Conservation (phyloP, 2,329 filamentous ascomycete species). For the Trematosphaeria pertusa region DNA sequence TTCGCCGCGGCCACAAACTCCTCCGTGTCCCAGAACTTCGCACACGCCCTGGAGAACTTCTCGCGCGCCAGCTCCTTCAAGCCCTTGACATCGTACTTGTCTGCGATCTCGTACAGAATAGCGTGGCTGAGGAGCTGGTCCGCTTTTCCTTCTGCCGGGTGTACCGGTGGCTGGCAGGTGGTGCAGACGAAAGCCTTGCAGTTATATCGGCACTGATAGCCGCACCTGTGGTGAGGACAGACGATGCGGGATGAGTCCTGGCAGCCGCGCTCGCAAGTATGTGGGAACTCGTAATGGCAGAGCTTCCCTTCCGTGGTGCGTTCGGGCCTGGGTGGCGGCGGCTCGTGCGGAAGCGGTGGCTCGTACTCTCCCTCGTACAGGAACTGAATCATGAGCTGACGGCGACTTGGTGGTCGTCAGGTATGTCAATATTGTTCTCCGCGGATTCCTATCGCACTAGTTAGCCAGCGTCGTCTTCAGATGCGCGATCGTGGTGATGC, state of each 20-base stretch:
- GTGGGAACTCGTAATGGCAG: background rate
- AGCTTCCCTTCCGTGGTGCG: background rate
- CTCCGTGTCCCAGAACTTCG: constrained; percentile 16
- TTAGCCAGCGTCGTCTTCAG: too few species aligned
- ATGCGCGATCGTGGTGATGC: too few species aligned
- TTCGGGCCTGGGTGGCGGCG: background rate
- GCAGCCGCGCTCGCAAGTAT: constrained; percentile 1
- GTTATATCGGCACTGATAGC: background rate
- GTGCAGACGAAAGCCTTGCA: background rate
- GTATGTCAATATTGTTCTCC: background rate
- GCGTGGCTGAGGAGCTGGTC: constrained; percentile 8
- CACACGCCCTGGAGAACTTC: constrained; percentile 15
- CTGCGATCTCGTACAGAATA: constrained; percentile 20
- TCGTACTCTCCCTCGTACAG: background rate
- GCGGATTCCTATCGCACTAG: background rate
- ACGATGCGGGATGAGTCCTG: background rate
- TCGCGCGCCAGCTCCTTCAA: constrained; percentile 15
- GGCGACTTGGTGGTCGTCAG: background rate
- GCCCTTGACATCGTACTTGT: constrained; percentile 19
- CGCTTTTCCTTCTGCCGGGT: too few species aligned
- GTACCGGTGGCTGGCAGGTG: too few species aligned
- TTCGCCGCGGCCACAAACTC: constrained; percentile 34
- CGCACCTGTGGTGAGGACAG: constrained; percentile 9
- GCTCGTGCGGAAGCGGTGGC: background rate
- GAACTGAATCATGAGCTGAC: background rate